Conservation (phyloP, 106 monocot genomes). For the Acorus gramineus region DNA sequence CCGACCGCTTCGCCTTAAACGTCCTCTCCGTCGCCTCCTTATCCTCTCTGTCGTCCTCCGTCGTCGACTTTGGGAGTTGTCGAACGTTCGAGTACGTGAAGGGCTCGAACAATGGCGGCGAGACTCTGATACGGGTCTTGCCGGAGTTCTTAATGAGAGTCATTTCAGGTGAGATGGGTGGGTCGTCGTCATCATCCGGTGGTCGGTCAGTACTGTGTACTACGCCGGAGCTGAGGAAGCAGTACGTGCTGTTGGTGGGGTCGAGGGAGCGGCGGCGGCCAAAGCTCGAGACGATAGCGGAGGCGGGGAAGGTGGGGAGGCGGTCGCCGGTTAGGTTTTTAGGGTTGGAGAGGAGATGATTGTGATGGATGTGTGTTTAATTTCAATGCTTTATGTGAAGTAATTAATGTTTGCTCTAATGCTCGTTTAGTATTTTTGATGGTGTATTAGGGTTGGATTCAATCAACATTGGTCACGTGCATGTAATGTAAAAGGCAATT, state of each 20-base stretch:
- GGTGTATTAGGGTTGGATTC: too few relatives aligned
- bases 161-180: background rate
- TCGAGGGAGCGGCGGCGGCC: conserved; percentile 20
- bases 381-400: too few relatives aligned
- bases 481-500: too few relatives aligned
- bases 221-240: conserved; percentile 25
- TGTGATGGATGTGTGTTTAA: too few relatives aligned
- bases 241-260: conserved; percentile 17
- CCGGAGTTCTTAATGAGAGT: conserved; percentile 11
- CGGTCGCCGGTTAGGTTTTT: conserved; percentile 13
- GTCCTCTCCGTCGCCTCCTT: conserved; percentile 9
- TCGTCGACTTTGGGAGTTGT: conserved; percentile 2
- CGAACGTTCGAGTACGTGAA: conserved; percentile 7
- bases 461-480: too few relatives aligned
- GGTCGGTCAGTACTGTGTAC: conserved; percentile 3
- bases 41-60: background rate
- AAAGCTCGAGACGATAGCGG: conserved; percentile 17
- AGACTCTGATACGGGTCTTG: conserved; percentile 4
- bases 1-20: conserved; percentile 4
- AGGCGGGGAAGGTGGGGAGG: background rate
- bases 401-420: too few relatives aligned
- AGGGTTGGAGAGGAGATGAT: conserved; percentile 4
- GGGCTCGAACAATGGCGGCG: background rate
- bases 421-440: too few relatives aligned
- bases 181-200: too few relatives aligned